Evolutionary conservation across 2,329 filamentous ascomycete genomes (phyloP).

Genomic region (Exophiala xenobiotica): DNA sequence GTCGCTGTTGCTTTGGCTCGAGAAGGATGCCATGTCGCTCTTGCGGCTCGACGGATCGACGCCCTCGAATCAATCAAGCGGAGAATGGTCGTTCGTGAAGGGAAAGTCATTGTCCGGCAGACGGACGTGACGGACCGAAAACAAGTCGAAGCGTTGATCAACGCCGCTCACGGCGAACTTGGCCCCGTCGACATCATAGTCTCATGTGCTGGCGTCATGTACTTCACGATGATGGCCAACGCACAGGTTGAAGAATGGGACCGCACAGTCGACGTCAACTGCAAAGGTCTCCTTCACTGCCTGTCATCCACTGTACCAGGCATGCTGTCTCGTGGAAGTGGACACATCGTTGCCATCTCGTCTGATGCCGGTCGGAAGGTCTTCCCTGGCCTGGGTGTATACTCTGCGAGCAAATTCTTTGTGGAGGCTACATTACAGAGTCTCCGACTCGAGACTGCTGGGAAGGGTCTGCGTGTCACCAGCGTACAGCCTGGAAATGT

Average conservation of each 20-base stretch:
- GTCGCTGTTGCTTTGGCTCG: constrained; percentile 44
- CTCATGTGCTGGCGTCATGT: constrained; percentile 80
- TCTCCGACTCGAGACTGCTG: constrained; percentile 72
- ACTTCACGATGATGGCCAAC: constrained; percentile 85
- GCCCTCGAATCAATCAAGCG: constrained; percentile 67
- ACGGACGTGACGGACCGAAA: constrained; percentile 70
- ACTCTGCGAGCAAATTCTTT: constrained; percentile 82
- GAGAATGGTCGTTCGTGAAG: constrained; percentile 56
- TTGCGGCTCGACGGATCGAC: constrained; percentile 63
- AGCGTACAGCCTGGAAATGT: constrained; percentile 76
- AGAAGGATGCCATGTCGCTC: constrained; percentile 36
- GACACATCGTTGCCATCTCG: constrained; percentile 78
- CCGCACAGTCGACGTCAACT: constrained; percentile 80
- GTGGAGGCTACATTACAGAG: constrained; percentile 77
- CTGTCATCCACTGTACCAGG: constrained; percentile 66
- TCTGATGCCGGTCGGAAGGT: constrained; percentile 80
- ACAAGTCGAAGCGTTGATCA: constrained; percentile 67
- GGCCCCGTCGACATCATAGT: constrained; percentile 77
- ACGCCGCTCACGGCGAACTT: constrained; percentile 58
- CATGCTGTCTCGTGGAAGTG: constrained; percentile 68
- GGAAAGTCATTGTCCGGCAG: constrained; percentile 65
- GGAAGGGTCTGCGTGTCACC: constrained; percentile 70
- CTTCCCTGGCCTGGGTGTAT: constrained; percentile 77
- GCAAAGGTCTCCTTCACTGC: constrained; percentile 76
- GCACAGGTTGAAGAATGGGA: constrained; percentile 73